Evolutionary conservation across 1,284 basidiomycete species (phyloP).

Genomic region (Veloboletus limbatus): DNA sequence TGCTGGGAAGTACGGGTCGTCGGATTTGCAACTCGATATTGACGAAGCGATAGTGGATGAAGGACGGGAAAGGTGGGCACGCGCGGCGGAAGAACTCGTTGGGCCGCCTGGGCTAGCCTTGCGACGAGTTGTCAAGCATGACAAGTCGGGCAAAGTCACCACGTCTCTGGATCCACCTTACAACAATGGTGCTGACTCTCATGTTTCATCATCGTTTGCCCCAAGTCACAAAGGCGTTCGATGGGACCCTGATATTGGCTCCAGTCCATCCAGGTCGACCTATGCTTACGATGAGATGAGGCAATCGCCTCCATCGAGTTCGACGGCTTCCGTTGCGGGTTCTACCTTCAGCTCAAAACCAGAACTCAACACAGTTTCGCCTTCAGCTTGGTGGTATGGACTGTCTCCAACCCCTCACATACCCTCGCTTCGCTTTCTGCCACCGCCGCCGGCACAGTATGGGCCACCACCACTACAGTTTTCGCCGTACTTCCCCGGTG

Average conservation of each 20-base stretch:
- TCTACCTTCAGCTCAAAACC: conserved; percentile 4
- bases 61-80: conserved; percentile 22
- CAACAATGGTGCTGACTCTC: neutral
- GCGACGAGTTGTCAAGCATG: conserved; percentile 3
- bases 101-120: conserved; percentile 20
- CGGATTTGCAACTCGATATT: conserved; percentile 11
- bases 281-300: conserved; percentile 2
- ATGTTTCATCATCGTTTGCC: neutral
- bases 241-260: conserved; percentile 18
- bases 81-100: conserved; percentile 22
- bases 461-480: conserved; percentile 14
- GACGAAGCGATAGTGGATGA: conserved; percentile 27
- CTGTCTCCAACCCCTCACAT: conserved; percentile 6
- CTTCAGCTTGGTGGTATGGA: conserved; percentile 12
- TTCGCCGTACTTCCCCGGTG: conserved; percentile 20
- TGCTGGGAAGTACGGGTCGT: neutral
- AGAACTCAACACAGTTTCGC: conserved; percentile 12
- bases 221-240: conserved; percentile 1
- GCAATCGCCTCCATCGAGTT: neutral
- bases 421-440: conserved; percentile 16
- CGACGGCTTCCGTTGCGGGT: neutral
- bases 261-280: neutral
- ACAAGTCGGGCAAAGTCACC: neutral
- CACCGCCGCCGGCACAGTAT: conserved; percentile 14
- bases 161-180: neutral